A percentile compares a stretch with the other conserved stretches of the same genome.
These are phyloP conservation scores for Coprinopsis sp. DNA, from an alignment of 768 basidiomycete genomes.

Conservation along the genomic window DNA sequence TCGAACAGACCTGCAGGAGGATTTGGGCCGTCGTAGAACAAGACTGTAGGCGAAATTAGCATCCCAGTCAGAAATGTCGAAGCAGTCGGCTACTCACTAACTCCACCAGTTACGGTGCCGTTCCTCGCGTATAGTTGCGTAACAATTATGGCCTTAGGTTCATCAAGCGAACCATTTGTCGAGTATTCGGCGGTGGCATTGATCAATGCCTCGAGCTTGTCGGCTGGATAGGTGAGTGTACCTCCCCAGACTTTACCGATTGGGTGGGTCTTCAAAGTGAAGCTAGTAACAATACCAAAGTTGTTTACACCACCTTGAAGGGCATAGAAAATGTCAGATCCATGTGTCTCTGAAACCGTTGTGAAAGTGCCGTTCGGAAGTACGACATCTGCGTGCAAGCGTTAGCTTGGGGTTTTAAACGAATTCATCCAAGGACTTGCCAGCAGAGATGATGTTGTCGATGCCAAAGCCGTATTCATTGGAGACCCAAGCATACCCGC, in stretches of 20 bases:
- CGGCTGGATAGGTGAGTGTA: conserved; percentile 28
- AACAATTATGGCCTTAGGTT: conserved; percentile 52
- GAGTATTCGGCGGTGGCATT: conserved; percentile 39
- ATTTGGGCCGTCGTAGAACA: conserved; percentile 58
- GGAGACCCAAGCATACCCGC: too few relatives aligned
- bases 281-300: background rate
- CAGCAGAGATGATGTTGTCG: too few relatives aligned
- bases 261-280: background rate
- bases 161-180: conserved; percentile 30
- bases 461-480: too few relatives aligned
- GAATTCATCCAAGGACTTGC: too few relatives aligned
- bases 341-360: too few relatives aligned
- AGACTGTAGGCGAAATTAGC: conserved; percentile 15
- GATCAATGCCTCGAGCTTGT: conserved; percentile 19
- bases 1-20: conserved; percentile 49
- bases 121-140: conserved; percentile 44
- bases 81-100: background rate
- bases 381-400: too few relatives aligned
- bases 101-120: conserved; percentile 30
- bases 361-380: too few relatives aligned
- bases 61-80: background rate
- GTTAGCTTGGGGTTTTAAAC: too few relatives aligned
- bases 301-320: too few relatives aligned
- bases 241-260: conserved; percentile 39
- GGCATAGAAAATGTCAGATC: too few relatives aligned